Evolutionary conservation across 2,329 filamentous ascomycete species (phyloP), one percentile per base, ranked within the genome.

Genomic region (Gnomoniopsis smithogilvyi): DNA sequence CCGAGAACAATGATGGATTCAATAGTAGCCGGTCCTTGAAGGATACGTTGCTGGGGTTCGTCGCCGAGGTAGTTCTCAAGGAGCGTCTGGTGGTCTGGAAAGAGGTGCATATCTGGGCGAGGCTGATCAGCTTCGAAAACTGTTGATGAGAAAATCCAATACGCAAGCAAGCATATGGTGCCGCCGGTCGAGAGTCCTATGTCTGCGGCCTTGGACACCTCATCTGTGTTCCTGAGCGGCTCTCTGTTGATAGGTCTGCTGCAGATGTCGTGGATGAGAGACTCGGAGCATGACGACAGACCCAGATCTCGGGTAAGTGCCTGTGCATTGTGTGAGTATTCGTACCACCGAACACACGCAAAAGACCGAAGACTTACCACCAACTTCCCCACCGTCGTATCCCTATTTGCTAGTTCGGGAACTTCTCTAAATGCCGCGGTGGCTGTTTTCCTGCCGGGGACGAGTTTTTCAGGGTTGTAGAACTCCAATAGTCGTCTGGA

Each of bases 311-410:
- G 79, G 17, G 87, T 82, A 55, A 91, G 76, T 19, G 87, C 85
- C 76, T 87, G 58, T 24, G 19, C n/a, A 7, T 53, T 15, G 45
- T 21, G 53, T 65, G 26, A 68, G 64, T 26, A 22, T 48, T 36
- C 47, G 30, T 57, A 47, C 2, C 53, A 38, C 17, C 10, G 21
- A 17, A 36, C 15, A 38, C 19, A 24, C 24, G 33, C 12, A 12
- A 15, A 17, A 19, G 14, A 22, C 34, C 19, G 19, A 24, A 8
- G 45, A 78, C 82, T 71, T 74, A 88, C 85, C 63, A 87, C 86
- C 24, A 93, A 74, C 67, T 92, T 87, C 0, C 90, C 89, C n/a
- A 91, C 80, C 50, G 89, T 81, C 7, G 83, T 81, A 62, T 90
- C 85, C 59, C 84, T 79, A 17, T 81, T 81, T 60, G 85, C 80